Conservation (phyloP, 805 yeast genomes). For the Wickerhamomyces bovis region DNA sequence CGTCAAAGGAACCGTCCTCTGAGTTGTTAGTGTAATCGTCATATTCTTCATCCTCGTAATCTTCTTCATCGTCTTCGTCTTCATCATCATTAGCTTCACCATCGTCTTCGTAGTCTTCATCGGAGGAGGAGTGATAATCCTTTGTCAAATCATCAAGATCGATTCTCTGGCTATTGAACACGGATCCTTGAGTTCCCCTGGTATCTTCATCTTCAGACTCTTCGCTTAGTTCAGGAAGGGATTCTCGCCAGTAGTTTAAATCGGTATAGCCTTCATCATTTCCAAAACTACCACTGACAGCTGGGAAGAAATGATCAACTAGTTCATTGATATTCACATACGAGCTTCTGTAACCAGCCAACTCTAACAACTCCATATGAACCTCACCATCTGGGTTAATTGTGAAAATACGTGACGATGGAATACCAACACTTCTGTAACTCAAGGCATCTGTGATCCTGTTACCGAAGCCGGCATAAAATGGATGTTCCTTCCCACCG, state of each 20-base stretch:
- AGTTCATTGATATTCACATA: constrained; percentile 87
- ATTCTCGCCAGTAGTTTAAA: constrained; percentile 89
- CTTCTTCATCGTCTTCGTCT: constrained; percentile 27
- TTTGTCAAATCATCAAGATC: constrained; percentile 16
- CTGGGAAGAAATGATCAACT: constrained; percentile 97
- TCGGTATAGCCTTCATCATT: constrained; percentile 60
- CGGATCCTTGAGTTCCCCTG: constrained; percentile 7
- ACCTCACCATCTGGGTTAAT: constrained; percentile 96
- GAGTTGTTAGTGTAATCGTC: constrained; percentile 7
- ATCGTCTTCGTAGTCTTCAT: constrained; percentile 18
- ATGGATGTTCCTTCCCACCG: constrained; percentile 56
- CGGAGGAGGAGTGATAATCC: constrained; percentile 16
- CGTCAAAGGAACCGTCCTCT: constrained; percentile 6
- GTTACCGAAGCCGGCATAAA: constrained; percentile 97
- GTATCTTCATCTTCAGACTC: constrained; percentile 40
- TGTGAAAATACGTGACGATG: constrained; percentile 90
- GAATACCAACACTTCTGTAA: constrained; percentile 88
- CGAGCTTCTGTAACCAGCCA: constrained; percentile 87
- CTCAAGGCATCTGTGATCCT: constrained; percentile 94
- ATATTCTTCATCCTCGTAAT: constrained; percentile 21
- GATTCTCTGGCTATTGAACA: constrained; percentile 5
- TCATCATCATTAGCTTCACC: constrained; percentile 20
- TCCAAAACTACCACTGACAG: constrained; percentile 38
- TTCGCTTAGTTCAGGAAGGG: constrained; percentile 57
- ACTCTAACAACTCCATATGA: constrained; percentile 90